Evolutionary conservation across 2,329 filamentous ascomycete genomes (phyloP).

Genomic region (Epichloe festucae): DNA sequence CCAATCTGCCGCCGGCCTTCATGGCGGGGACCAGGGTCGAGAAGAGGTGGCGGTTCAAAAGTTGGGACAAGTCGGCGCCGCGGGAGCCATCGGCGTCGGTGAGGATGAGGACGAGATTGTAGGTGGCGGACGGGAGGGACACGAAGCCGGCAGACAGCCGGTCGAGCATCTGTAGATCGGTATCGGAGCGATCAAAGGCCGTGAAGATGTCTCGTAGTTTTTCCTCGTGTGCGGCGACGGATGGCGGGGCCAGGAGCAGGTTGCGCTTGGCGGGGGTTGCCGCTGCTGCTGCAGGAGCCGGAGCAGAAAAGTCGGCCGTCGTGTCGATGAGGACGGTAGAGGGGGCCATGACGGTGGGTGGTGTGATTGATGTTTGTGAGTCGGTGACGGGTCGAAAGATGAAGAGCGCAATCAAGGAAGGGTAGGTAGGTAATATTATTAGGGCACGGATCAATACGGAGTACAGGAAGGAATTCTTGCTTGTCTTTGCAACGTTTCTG

Average conservation of each 20-base stretch:
- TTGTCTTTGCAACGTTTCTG: neutral
- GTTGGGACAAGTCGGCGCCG: conserved; percentile 45
- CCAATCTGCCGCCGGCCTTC: conserved; percentile 53
- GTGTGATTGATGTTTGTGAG: neutral
- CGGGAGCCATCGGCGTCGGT: conserved; percentile 59
- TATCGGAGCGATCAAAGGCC: conserved; percentile 58
- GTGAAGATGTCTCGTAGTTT: conserved; percentile 59
- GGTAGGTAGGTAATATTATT: too few species aligned
- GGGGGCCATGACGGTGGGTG: conserved; percentile 31
- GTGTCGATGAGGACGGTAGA: conserved; percentile 41
- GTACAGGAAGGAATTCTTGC: too few species aligned
- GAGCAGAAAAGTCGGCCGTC: conserved; percentile 37
- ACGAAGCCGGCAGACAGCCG: conserved; percentile 74
- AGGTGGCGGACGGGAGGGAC: conserved; percentile 60
- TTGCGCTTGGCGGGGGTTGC: conserved; percentile 37
- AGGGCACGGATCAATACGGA: too few species aligned
- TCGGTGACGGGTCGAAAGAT: neutral
- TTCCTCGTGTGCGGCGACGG: conserved; percentile 73
- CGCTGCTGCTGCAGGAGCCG: conserved; percentile 20
- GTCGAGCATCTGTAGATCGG: conserved; percentile 96
- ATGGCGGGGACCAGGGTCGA: conserved; percentile 56
- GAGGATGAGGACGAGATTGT: conserved; percentile 75
- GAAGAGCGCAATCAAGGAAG: too few species aligned
- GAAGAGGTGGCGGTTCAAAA: conserved; percentile 58
- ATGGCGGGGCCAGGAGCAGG: conserved; percentile 81